Conservation (phyloP, 2,329 filamentous ascomycete genomes). For the Orbilia blumenaviensis region DNA sequence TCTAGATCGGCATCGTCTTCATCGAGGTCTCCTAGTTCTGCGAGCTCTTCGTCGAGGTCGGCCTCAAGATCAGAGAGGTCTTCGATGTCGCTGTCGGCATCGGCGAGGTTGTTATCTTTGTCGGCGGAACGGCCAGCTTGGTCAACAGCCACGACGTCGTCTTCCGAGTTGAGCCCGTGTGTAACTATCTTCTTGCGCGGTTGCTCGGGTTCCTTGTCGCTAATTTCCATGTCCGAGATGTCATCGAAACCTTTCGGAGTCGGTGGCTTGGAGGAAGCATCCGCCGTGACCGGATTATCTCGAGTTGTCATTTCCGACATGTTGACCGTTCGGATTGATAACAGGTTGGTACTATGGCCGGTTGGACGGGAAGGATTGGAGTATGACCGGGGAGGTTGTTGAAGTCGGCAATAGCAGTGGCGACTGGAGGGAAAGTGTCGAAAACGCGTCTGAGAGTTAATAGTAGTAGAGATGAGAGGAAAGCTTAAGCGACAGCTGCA, state of each 20-base stretch:
- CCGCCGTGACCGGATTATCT: slow-evolving; percentile 20
- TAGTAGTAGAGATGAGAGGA: slow-evolving; percentile 18
- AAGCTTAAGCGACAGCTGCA: slow-evolving; percentile 30
- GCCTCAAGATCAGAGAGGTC: slow-evolving; percentile 74
- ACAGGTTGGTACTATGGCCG: neutral
- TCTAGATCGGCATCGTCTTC: slow-evolving; percentile 18
- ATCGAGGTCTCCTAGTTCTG: slow-evolving; percentile 21
- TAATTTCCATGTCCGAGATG: slow-evolving; percentile 45
- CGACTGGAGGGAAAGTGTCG: neutral
- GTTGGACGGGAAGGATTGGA: neutral
- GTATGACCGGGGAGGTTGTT: neutral
- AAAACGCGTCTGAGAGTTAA: slow-evolving; percentile 17
- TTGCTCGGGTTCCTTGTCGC: slow-evolving; percentile 40
- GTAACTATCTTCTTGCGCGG: slow-evolving; percentile 31
- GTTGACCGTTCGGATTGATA: neutral
- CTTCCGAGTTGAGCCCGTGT: slow-evolving; percentile 25
- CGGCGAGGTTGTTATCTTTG: slow-evolving; percentile 72
- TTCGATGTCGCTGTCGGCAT: slow-evolving; percentile 75
- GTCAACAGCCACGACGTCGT: slow-evolving; percentile 56
- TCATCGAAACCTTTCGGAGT: slow-evolving; percentile 16
- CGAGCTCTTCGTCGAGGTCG: slow-evolving; percentile 67
- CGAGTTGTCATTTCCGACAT: slow-evolving; percentile 40
- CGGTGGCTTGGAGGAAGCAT: slow-evolving; percentile 24
- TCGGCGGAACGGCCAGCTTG: slow-evolving; percentile 60
- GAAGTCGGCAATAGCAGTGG: neutral